phyloP scores from a whole-genome alignment of 1,139 yeast genomes.

The Debaryomyces fabryi region DNA sequence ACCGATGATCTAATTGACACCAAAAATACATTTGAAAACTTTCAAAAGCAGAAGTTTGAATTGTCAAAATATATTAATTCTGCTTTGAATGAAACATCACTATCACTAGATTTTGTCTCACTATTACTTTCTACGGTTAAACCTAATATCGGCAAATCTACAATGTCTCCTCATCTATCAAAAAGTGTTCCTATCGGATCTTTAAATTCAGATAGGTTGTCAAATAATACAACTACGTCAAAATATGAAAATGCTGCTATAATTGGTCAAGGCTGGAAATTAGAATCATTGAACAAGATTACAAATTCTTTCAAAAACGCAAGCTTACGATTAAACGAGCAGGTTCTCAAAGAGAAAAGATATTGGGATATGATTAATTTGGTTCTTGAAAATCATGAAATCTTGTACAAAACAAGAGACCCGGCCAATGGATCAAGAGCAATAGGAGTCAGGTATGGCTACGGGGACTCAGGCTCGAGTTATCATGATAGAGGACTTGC shows the following conservation, averaged over 20 bases:
- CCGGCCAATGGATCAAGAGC: conserved; percentile 48
- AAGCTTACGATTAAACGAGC: conserved; percentile 52
- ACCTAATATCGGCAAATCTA: conserved; percentile 82
- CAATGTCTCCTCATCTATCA: conserved; percentile 86
- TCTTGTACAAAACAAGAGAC: conserved; percentile 68
- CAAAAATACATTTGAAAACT: conserved; percentile 44
- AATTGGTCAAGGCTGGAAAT: conserved; percentile 85
- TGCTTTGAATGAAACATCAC: conserved; percentile 87
- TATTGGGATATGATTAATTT: conserved; percentile 72
- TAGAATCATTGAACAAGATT: conserved; percentile 65
- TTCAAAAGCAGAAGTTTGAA: conserved; percentile 58
- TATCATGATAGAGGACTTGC: conserved; percentile 79
- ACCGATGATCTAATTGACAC: conserved; percentile 12
- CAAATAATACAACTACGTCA: conserved; percentile 21
- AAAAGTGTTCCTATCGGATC: conserved; percentile 82
- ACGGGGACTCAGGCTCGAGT: conserved; percentile 85
- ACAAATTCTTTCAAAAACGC: conserved; percentile 55
- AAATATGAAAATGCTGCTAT: conserved; percentile 35
- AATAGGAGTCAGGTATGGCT: conserved; percentile 86
- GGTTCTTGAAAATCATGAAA: conserved; percentile 62
- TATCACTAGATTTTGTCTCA: conserved; percentile 86
- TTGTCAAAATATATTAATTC: conserved; percentile 57
- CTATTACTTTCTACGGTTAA: conserved; percentile 77
- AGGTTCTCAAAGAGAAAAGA: conserved; percentile 61
- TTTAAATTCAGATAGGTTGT: conserved; percentile 64